Base-by-base conservation (phyloP, 306 rosid species). In the Ormosia emarginata region DNA sequence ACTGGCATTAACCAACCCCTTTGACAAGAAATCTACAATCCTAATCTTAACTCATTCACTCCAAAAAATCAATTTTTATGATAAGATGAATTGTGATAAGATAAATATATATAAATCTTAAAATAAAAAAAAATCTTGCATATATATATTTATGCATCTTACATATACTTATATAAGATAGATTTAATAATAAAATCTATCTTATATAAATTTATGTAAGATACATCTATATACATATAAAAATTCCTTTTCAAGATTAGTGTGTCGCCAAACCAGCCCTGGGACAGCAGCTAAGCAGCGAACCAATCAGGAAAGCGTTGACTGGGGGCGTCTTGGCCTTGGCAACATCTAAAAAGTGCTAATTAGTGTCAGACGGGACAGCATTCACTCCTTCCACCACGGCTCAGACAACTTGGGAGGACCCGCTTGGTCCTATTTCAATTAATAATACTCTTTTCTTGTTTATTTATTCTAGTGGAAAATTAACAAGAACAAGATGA, bases 261-360 rank as follows among this genome's bases (percentile, higher is more conserved):
- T 43, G 53, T 67, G 75, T 46, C 3, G 41, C 41, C 56, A 65
- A 36, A 58, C 40, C 36, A 32, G 56, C 18, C 56, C n/a, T 71
- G 62, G 34, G 10, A 32, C 32, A 46, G 14, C 29, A 34, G 44
- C 18, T 24, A 24, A 1, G 24, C 24, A 24, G 24, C 24, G 24
- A 24, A 24, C 81, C 83, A 82, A 82, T 68, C 65, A 69, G 15
- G 43, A 72, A 80, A 74, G 74, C 32, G 86, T 86, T 81, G 83
- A 82, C 92, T 33, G 24, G 24, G 24, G 24, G 24, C 24, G 24
- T 1, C 1, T 24, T 24, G 0, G 24, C 24, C 24, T 24, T 24
- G 24, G 24, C 24, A 24, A 0, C 24, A 24, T 24, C 24, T 24
- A 24, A 24, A 24, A 24, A 24, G 24, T 24, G 24, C 24, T 24